Evolutionary conservation across 306 rosid genomes (phyloP), one percentile per base, ranked within the genome.

Genomic region (Lathyrus aphaca): DNA sequence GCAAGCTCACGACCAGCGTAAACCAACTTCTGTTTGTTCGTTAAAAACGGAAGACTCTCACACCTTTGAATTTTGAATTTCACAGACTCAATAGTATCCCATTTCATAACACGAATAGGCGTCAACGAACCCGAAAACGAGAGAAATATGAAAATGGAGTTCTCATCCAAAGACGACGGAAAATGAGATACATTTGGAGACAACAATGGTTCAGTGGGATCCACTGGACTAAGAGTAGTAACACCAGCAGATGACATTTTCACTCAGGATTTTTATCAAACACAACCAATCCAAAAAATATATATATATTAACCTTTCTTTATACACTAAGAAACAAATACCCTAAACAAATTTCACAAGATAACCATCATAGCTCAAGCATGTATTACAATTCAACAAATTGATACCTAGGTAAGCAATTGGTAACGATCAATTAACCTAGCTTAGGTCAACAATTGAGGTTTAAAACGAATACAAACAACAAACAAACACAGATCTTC

Each of bases 181-280:
- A 79, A 53, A n/a, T 64, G 77, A 21, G 77, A 74, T 37, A 35
- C 68, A 37, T 60, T 74, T 7, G 82, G 80, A 56, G 79, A 70
- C 75, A 83, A 40, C 66, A 79, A 15, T 14, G 86, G 81, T 53
- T 87, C 97, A 56, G 48, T 27, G 23, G 74, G 85, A 77, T 19
- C 32, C 59, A 76, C 71, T 10, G 87, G 86, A 45, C 78, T n/a
- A 68, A 91, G 90, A 38, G 78, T 71, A 71, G 79, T 46, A 30
- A 91, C 79, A 79, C 91, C 94, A 4, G 96, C 85, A 1, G 96
- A 87, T 64, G 94, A 82, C 97, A 91, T 91, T 76, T 78, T 82
- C 69, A 57, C 71, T 30, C 44, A 32, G 16, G 46, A 45, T 9
- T 35, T 68, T 10, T 72, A 25, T 46, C 3, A 43, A 60, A 56